Conservation (phyloP, 805 yeast species). For the Nakazawaea holstii region DNA sequence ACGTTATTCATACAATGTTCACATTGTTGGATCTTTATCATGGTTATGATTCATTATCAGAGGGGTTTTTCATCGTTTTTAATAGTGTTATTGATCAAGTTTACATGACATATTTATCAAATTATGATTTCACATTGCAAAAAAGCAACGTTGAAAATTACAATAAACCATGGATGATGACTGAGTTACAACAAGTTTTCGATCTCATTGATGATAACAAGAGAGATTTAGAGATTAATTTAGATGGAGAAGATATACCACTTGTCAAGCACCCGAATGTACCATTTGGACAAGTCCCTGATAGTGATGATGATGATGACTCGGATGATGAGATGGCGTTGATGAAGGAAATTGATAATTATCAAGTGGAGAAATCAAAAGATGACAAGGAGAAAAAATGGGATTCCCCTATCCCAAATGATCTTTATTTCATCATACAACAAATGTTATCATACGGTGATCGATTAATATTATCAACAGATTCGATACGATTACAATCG, state of each 20-base stretch:
- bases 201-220: conserved; percentile 34
- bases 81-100: conserved; percentile 51
- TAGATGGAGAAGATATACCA: conserved; percentile 14
- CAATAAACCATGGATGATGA: conserved; percentile 59
- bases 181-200: conserved; percentile 35
- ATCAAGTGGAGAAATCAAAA: conserved; percentile 15
- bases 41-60: conserved; percentile 68
- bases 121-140: conserved; percentile 20
- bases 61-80: conserved; percentile 70
- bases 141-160: conserved; percentile 5
- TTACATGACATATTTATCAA: conserved; percentile 27
- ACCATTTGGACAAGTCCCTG: conserved; percentile 22
- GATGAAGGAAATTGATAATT: conserved; percentile 15
- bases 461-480: conserved; percentile 50
- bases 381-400: conserved; percentile 38
- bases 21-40: conserved; percentile 78
- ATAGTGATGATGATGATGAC: conserved; percentile 34
- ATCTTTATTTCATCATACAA: conserved; percentile 52
- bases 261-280: conserved; percentile 16
- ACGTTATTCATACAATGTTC: conserved; percentile 70
- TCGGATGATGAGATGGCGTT: conserved; percentile 17
- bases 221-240: conserved; percentile 18
- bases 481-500: conserved; percentile 51
- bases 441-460: conserved; percentile 67
- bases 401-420: conserved; percentile 62